Evolutionary conservation across 495 filamentous ascomycete genomes (phyloP), one percentile per base, ranked within the genome.

Genomic region (Halenospora varia): DNA sequence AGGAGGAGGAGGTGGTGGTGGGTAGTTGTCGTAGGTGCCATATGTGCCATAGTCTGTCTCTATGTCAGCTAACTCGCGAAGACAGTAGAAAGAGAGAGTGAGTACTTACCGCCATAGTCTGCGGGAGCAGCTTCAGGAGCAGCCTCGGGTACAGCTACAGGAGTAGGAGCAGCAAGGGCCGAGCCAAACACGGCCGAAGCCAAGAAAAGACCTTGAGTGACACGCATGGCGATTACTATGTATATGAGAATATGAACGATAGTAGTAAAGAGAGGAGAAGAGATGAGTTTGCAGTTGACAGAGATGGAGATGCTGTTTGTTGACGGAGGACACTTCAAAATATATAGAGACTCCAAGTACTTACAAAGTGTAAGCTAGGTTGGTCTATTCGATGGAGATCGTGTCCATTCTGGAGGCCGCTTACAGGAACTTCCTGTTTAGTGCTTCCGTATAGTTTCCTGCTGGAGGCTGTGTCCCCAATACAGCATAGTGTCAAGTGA

Each of bases 91-190:
- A n/a, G n/a, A n/a, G 52, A 17, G 10, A 24, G 25, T 52, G 44
- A 42, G 4, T 2, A 53, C 50, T 23, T 53, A 48, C 56, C 41
- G 20, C 60, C 60, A 55, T 59, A 62, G 39, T 62, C 61, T 25
- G 26, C 44, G 55, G 57, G 61, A 42, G 18, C 56, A 47, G 49
- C 24, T 23, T 46, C 53, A 19, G 51, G 22, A 54, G 29, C 26
- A 18, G 53, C 13, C 53, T 56, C 53, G 13, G 53, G 25, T 20
- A 25, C 53, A 26, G 53, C 41, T n/a, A n/a, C n/a, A n/a, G n/a
- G n/a, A 48, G 26, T 22, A 24, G 53, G 53, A 47, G 42, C 46
- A 3, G 52, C 57, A 18, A 49, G 25, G 29, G 54, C 58, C 25
- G 52, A 26, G 17, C 18, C 45, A 18, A 48, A 46, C 10, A 57